Percentiles rank a stretch among this genome's conserved stretches.
Evolutionary conservation across 176 grass and related monocot species (phyloP).

Genomic region (Eragrostis curvula): DNA sequence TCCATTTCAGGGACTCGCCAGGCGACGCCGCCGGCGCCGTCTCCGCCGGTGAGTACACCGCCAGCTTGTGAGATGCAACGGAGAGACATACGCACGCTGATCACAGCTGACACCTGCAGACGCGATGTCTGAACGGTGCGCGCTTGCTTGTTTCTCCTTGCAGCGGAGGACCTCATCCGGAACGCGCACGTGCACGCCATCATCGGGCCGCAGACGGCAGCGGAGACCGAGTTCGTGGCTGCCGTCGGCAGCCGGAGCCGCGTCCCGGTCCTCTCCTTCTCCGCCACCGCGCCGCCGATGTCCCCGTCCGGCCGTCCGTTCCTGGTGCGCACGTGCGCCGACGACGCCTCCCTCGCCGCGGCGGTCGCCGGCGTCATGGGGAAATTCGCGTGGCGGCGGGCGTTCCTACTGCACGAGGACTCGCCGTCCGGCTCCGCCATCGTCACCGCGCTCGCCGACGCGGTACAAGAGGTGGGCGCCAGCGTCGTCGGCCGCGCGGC

Average conservation of each 20-base stretch:
- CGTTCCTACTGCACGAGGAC: constrained; percentile 56
- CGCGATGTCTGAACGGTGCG: background rate
- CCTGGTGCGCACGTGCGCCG: constrained; percentile 61
- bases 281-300: constrained; percentile 57
- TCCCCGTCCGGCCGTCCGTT: constrained; percentile 50
- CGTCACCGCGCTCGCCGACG: constrained; percentile 55
- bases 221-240: constrained; percentile 56
- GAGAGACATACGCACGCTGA: no score
- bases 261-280: constrained; percentile 70
- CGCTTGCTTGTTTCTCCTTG: background rate
- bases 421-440: constrained; percentile 58
- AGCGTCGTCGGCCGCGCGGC: constrained; percentile 15
- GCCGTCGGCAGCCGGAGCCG: constrained; percentile 49
- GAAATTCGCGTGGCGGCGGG: constrained; percentile 54
- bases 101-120: no score
- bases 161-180: constrained; percentile 71
- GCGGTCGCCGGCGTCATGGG: constrained; percentile 52
- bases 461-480: constrained; percentile 37
- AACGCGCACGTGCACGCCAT: constrained; percentile 62
- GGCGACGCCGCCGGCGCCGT: constrained; percentile 44
- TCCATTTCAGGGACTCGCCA: constrained; percentile 43
- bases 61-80: no score
- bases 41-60: constrained; percentile 48
- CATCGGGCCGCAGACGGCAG: constrained; percentile 48
- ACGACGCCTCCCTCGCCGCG: constrained; percentile 47